phyloP scores from a whole-genome alignment of 768 basidiomycete genomes.

The Amanita phalloides region DNA sequence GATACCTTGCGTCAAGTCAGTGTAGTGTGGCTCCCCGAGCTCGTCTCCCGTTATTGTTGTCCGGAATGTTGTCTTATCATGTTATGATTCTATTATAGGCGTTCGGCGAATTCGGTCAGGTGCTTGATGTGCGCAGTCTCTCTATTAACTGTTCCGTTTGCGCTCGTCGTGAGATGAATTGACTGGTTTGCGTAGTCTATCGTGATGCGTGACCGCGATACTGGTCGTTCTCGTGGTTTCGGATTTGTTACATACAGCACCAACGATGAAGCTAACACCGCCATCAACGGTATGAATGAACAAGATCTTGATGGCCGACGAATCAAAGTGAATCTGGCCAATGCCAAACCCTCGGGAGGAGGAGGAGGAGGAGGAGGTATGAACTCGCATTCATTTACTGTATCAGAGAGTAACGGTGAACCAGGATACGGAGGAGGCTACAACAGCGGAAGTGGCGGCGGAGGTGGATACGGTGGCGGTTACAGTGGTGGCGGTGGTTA shows the following conservation, averaged over 20 bases:
- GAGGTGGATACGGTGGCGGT: constrained; percentile 17
- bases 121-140: constrained; percentile 81
- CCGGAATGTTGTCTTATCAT: constrained; percentile 38
- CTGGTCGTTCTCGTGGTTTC: constrained; percentile 93
- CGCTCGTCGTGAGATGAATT: constrained; percentile 19
- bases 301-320: constrained; percentile 89
- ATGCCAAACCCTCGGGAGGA: constrained; percentile 48
- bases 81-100: constrained; percentile 54
- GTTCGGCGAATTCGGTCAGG: constrained; percentile 71
- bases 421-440: constrained; percentile 11
- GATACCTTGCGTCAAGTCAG: constrained; percentile 83
- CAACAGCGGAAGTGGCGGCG: constrained; percentile 9
- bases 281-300: constrained; percentile 74
- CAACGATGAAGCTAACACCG: constrained; percentile 58
- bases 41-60: constrained; percentile 19
- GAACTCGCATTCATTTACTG: constrained; percentile 1
- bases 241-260: constrained; percentile 82
- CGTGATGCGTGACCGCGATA: constrained; percentile 98
- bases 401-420: constrained; percentile 7
- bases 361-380: constrained; percentile 35
- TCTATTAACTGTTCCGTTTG: constrained; percentile 21
- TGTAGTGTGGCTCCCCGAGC: constrained; percentile 31
- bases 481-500: constrained; percentile 17
- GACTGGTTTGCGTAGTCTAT: constrained; percentile 61
- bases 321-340: constrained; percentile 82